Evolutionary conservation across 2,329 filamentous ascomycete genomes (phyloP).

Genomic region (Colletotrichum lentis): DNA sequence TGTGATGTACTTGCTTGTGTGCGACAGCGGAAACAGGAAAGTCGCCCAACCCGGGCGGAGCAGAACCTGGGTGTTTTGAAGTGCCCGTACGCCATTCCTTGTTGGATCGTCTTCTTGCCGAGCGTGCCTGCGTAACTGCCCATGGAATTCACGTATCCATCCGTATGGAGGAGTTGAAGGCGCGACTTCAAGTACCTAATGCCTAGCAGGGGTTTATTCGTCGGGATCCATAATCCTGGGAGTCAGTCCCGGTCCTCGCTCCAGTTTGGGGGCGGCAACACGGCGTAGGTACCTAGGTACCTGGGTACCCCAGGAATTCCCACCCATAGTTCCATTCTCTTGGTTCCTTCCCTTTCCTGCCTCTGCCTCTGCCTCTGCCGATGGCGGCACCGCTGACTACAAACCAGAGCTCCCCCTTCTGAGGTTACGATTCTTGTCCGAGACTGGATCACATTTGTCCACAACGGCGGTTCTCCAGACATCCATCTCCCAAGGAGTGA

Average conservation of each 20-base stretch:
- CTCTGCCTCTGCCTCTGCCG: not conserved
- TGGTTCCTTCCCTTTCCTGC: not conserved
- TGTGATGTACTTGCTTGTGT: not conserved
- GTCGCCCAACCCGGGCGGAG: not conserved
- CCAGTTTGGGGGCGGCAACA: constrained; percentile 15
- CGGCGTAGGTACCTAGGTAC: too few relatives aligned
- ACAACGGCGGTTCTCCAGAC: not conserved
- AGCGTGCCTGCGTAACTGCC: not conserved
- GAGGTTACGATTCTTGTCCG: not conserved
- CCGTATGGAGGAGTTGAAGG: not conserved
- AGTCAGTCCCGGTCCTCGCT: constrained; percentile 10
- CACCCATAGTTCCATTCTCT: too few relatives aligned
- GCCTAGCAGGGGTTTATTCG: constrained; percentile 7
- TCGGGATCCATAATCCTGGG: constrained; percentile 6
- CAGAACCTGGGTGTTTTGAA: not conserved
- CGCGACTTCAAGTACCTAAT: constrained; percentile 2
- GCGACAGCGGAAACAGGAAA: not conserved
- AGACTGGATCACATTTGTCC: not conserved
- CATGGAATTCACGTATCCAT: too few relatives aligned
- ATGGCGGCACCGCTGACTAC: not conserved
- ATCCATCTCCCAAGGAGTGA: not conserved
- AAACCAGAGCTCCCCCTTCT: constrained; percentile 5
- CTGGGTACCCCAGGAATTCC: constrained; percentile 16
- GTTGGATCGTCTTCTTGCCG: not conserved
- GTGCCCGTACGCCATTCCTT: not conserved